Percentiles rank a stretch among this genome's conserved stretches.
phyloP scores from a whole-genome alignment of 148 eudicot species.

The Pouteria glomerata region DNA sequence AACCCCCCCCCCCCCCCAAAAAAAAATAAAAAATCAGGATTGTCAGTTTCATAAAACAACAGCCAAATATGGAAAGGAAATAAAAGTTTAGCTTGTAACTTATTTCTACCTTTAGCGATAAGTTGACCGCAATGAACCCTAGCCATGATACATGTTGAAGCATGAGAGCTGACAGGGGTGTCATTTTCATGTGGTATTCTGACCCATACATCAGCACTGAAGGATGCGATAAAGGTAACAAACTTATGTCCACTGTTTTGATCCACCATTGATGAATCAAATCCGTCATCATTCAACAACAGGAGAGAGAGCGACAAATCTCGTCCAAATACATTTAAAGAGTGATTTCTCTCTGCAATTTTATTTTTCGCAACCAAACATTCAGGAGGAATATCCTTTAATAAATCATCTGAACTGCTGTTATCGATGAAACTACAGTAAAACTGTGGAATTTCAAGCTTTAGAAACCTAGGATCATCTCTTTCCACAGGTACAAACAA shows the following conservation, averaged over 20 bases:
- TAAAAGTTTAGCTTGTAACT: neutral
- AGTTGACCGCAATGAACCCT: slow-evolving; percentile 47
- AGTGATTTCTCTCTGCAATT: slow-evolving; percentile 38
- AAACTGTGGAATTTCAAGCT: slow-evolving; percentile 58
- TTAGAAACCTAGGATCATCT: slow-evolving; percentile 40
- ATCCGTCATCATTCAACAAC: slow-evolving; percentile 24
- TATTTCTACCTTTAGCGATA: slow-evolving; percentile 52
- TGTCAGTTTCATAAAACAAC: neutral
- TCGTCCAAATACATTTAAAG: slow-evolving; percentile 63
- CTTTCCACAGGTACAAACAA: slow-evolving; percentile 53
- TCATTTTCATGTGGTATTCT: slow-evolving; percentile 49
- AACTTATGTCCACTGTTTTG: slow-evolving; percentile 17
- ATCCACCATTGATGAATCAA: slow-evolving; percentile 21
- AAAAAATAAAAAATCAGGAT: neutral
- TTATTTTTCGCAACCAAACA: slow-evolving; percentile 41
- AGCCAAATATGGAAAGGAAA: neutral
- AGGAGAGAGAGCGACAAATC: slow-evolving; percentile 51
- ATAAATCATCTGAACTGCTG: slow-evolving; percentile 30
- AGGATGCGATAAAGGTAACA: slow-evolving; percentile 38
- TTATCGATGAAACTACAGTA: slow-evolving; percentile 46
- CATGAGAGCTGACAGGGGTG: slow-evolving; percentile 19
- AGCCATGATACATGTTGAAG: slow-evolving; percentile 52
- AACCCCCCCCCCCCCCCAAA: no score
- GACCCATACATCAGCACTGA: slow-evolving; percentile 72
- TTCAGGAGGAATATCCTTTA: slow-evolving; percentile 42